These are phyloP conservation scores for Geoglossum cookeanum DNA, from an alignment of 2,329 filamentous ascomycete genomes.

Conservation along the genomic window DNA sequence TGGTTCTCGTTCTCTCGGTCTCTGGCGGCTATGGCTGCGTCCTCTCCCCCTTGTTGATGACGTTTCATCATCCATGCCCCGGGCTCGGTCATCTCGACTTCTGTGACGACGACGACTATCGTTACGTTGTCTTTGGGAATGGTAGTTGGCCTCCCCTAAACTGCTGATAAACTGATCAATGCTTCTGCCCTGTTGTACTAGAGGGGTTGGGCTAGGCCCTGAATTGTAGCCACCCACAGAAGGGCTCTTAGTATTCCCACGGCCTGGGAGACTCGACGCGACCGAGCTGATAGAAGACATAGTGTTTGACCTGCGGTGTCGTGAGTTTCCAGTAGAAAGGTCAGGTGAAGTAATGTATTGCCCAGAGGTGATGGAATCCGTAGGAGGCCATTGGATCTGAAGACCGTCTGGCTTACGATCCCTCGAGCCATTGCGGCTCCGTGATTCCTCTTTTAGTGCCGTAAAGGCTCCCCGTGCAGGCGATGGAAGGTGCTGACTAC, in stretches of 20 bases:
- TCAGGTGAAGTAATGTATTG: conserved; percentile 33
- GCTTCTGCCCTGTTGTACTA: conserved; percentile 38
- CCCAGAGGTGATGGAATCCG: conserved; percentile 31
- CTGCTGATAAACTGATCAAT: conserved; percentile 76
- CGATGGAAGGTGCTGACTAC: conserved; percentile 31
- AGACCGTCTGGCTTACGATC: conserved; percentile 64
- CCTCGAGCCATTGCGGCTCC: conserved; percentile 50
- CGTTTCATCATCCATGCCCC: conserved; percentile 17
- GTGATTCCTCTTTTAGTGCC: conserved; percentile 38
- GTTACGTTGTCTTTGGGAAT: conserved; percentile 32
- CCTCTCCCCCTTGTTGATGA: conserved; percentile 19
- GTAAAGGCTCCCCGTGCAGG: conserved; percentile 46
- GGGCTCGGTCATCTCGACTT: conserved; percentile 32
- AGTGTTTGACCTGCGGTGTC: background rate
- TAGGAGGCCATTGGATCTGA: conserved; percentile 38
- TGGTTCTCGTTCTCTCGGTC: conserved; percentile 33
- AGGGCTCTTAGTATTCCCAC: background rate
- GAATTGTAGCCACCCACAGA: background rate
- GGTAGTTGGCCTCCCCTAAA: conserved; percentile 55
- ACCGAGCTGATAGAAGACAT: conserved; percentile 1
- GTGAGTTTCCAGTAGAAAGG: background rate
- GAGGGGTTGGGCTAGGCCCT: background rate
- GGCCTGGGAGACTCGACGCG: background rate
- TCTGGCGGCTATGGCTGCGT: conserved; percentile 29
- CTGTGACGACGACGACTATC: conserved; percentile 24